Evolutionary conservation across 2,329 filamentous ascomycete genomes (phyloP).

Genomic region (Elsinoe perseae): DNA sequence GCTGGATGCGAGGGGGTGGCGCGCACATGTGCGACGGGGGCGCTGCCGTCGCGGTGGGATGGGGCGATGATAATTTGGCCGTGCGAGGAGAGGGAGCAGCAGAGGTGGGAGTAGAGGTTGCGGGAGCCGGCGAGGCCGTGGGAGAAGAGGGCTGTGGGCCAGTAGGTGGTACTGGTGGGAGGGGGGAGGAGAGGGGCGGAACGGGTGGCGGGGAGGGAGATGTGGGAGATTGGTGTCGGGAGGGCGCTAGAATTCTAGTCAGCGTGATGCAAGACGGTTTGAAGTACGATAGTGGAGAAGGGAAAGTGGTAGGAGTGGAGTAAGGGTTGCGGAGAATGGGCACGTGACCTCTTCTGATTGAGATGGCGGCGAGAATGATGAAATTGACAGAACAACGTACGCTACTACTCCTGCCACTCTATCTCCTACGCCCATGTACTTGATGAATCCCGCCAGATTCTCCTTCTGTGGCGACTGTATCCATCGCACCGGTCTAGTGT

Average conservation of each 20-base stretch:
- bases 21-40: conserved; percentile 65
- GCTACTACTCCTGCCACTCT: conserved; percentile 36
- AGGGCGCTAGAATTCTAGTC: conserved; percentile 48
- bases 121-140: conserved; percentile 75
- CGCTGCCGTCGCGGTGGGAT: conserved; percentile 75
- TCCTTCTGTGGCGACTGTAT: conserved; percentile 68
- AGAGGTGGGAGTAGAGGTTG: conserved; percentile 79
- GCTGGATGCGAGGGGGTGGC: conserved; percentile 42
- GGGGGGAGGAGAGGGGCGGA: conserved; percentile 56
- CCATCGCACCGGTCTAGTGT: conserved; percentile 55
- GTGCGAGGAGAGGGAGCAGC: conserved; percentile 69
- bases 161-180: conserved; percentile 46
- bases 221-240: conserved; percentile 51
- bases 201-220: conserved; percentile 63
- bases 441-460: conserved; percentile 66
- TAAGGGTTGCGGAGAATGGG: background rate
- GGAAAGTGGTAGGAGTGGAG: background rate
- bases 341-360: no score
- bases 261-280: no score
- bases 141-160: conserved; percentile 79
- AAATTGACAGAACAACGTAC: conserved; percentile 23
- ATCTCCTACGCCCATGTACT: conserved; percentile 61
- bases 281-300: background rate
- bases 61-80: conserved; percentile 73
- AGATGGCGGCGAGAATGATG: background rate